Conservation (phyloP, 768 basidiomycete genomes). For the Nidularia sp. region DNA sequence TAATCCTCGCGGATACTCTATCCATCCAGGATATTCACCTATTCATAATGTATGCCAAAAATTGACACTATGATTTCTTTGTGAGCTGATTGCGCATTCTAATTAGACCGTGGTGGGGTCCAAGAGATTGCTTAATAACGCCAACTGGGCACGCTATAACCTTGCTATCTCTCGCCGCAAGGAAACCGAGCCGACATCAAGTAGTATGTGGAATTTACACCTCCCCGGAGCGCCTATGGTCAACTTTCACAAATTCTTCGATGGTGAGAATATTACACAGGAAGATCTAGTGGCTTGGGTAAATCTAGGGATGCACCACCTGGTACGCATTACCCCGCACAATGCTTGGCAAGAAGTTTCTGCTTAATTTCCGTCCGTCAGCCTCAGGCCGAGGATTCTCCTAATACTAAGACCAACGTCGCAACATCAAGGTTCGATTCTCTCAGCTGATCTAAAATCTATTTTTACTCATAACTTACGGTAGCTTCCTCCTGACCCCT, state of each 20-base stretch:
- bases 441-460: background rate
- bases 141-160: conserved; percentile 65
- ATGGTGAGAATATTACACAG: conserved; percentile 60
- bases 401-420: conserved; percentile 53
- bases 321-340: conserved; percentile 25
- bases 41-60: conserved; percentile 43
- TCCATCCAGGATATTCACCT: conserved; percentile 56
- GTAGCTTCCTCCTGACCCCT: conserved; percentile 54
- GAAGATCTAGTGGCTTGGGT: conserved; percentile 66
- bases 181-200: conserved; percentile 57
- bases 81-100: background rate
- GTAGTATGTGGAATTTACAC: conserved; percentile 61
- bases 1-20: conserved; percentile 51
- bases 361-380: conserved; percentile 9
- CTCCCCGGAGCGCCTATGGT: conserved; percentile 52
- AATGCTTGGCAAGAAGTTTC: background rate
- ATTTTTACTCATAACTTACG: background rate
- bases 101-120: conserved; percentile 51
- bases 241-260: conserved; percentile 60
- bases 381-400: conserved; percentile 64
- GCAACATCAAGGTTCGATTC: conserved; percentile 44
- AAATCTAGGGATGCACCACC: conserved; percentile 65
- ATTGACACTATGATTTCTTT: no score
- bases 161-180: conserved; percentile 54
- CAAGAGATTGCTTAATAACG: conserved; percentile 57